Evolutionary conservation across 495 filamentous ascomycete genomes (phyloP).

Genomic region (Friedmanniomyces simplex): DNA sequence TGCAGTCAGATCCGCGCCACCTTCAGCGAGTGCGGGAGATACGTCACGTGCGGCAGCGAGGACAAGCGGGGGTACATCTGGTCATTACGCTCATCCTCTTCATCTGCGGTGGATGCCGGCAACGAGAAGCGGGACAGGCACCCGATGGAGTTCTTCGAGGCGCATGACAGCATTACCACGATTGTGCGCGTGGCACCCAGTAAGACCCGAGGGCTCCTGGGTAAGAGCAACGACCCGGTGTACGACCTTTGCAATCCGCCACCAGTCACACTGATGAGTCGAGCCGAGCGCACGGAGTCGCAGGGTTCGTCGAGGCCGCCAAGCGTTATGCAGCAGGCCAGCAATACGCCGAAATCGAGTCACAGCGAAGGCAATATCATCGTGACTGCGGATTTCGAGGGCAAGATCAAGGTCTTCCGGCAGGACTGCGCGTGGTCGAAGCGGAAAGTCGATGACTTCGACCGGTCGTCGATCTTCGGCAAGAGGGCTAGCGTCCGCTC

Average conservation of each 20-base stretch:
- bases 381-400: slow-evolving; percentile 78
- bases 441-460: slow-evolving; percentile 48
- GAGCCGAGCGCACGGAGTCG: slow-evolving; percentile 59
- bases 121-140: slow-evolving; percentile 67
- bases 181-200: slow-evolving; percentile 75
- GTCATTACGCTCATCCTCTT: slow-evolving; percentile 44
- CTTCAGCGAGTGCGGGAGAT: slow-evolving; percentile 78
- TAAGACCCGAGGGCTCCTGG: slow-evolving; percentile 64
- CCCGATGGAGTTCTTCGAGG: slow-evolving; percentile 78
- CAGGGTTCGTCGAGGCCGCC: slow-evolving; percentile 30
- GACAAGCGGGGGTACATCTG: slow-evolving; percentile 85
- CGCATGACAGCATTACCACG: slow-evolving; percentile 80
- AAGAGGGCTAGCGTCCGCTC: slow-evolving; percentile 54
- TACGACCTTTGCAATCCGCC: slow-evolving; percentile 96
- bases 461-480: slow-evolving; percentile 66
- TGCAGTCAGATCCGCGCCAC: slow-evolving; percentile 82
- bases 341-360: slow-evolving; percentile 41
- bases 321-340: slow-evolving; percentile 22
- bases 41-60: slow-evolving; percentile 90
- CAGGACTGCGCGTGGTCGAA: slow-evolving; percentile 77
- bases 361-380: slow-evolving; percentile 87
- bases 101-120: no score
- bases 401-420: slow-evolving; percentile 84
- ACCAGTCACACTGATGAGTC: slow-evolving; percentile 69
- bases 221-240: slow-evolving; percentile 76